Evolutionary conservation across 2,329 filamentous ascomycete species (phyloP).

Genomic region (Calonectria pseudoturangicola): DNA sequence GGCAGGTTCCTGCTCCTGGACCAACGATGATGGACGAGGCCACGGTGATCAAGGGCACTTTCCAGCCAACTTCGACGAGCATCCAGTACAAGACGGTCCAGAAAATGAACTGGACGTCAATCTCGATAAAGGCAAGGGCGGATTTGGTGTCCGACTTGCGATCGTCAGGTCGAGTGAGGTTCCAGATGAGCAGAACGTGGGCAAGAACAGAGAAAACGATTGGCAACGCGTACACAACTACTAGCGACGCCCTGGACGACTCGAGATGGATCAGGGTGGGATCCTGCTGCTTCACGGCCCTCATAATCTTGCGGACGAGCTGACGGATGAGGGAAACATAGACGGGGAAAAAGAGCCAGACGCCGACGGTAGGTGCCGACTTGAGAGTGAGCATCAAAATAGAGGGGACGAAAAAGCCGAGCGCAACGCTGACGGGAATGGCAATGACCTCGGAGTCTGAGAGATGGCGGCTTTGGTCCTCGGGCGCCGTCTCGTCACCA

Average conservation of each 20-base stretch:
- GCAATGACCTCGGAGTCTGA: slow-evolving; percentile 73
- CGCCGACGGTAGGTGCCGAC: slow-evolving; percentile 59
- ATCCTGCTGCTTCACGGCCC: slow-evolving; percentile 52
- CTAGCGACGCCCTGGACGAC: slow-evolving; percentile 60
- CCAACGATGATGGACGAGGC: slow-evolving; percentile 58
- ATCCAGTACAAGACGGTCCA: slow-evolving; percentile 73
- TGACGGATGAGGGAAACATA: slow-evolving; percentile 67
- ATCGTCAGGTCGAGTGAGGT: slow-evolving; percentile 64
- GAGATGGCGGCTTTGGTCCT: slow-evolving; percentile 60
- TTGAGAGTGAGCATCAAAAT: slow-evolving; percentile 66
- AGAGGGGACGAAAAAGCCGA: slow-evolving; percentile 69
- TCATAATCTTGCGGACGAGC: slow-evolving; percentile 57
- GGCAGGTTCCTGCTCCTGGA: slow-evolving; percentile 62
- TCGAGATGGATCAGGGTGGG: slow-evolving; percentile 65
- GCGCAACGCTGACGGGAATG: slow-evolving; percentile 68
- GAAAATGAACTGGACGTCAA: slow-evolving; percentile 66
- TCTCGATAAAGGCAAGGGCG: slow-evolving; percentile 66
- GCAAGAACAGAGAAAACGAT: slow-evolving; percentile 65
- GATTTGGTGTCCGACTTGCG: slow-evolving; percentile 70
- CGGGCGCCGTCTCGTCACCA: slow-evolving; percentile 41
- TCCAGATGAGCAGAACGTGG: slow-evolving; percentile 66
- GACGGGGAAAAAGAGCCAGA: slow-evolving; percentile 73
- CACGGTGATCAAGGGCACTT: slow-evolving; percentile 59
- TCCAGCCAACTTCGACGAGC: slow-evolving; percentile 69
- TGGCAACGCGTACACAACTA: slow-evolving; percentile 67